Evolutionary conservation across 345 rosid species (phyloP).

Genomic region (Carallia brachiata): DNA sequence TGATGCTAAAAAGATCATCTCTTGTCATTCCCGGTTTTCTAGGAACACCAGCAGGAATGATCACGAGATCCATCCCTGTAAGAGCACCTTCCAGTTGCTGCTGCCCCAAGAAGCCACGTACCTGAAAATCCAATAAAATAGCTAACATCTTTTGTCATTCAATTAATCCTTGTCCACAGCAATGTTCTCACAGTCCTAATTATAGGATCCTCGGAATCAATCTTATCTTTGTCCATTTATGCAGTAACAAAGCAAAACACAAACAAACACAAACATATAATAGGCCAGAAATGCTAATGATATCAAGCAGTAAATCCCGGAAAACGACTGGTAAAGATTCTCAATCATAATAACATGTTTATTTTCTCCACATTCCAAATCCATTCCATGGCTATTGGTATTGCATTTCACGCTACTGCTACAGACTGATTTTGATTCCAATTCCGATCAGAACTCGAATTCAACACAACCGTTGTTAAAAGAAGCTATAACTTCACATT

Average conservation of each 20-base stretch:
- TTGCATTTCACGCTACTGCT: too few relatives aligned
- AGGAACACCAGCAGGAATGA: conserved; percentile 95
- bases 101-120: conserved; percentile 92
- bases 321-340: too few relatives aligned
- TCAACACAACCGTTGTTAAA: too few relatives aligned
- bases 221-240: neutral
- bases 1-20: conserved; percentile 94
- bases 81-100: conserved; percentile 79
- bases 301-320: too few relatives aligned
- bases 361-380: too few relatives aligned
- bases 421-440: too few relatives aligned
- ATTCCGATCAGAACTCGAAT: neutral
- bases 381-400: too few relatives aligned
- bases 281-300: neutral
- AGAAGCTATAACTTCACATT: too few relatives aligned
- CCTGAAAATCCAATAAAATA: conserved; percentile 36
- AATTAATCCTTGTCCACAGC: neutral
- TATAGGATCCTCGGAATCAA: neutral
- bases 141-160: neutral
- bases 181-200: neutral
- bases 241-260: neutral
- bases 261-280: neutral
- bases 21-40: conserved; percentile 99
- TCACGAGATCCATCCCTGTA: conserved; percentile 84
- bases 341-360: too few relatives aligned